phyloP scores from a whole-genome alignment of 768 basidiomycete genomes.

The Chalciporus pseudorubinellus region DNA sequence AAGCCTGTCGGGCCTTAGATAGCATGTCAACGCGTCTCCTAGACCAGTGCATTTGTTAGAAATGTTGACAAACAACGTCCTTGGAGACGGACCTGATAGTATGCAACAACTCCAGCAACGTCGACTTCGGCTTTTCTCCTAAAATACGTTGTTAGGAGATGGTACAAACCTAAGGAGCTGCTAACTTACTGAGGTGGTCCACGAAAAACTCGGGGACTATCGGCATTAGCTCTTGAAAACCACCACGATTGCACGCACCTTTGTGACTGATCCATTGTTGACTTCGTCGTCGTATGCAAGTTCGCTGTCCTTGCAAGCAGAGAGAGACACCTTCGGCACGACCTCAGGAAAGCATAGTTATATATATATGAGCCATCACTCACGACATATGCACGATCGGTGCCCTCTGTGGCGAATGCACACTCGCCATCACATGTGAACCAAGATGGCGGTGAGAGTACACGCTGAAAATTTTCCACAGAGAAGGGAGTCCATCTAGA shows the following conservation, averaged over 20 bases:
- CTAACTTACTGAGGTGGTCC: constrained; percentile 25
- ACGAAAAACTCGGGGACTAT: constrained; percentile 27
- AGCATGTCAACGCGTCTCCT: constrained; percentile 19
- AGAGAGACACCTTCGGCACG: constrained; percentile 23
- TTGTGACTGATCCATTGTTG: constrained; percentile 19
- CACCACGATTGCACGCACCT: constrained; percentile 6
- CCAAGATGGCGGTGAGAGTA: constrained; percentile 19
- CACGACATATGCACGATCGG: constrained; percentile 22
- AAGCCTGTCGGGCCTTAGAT: constrained; percentile 15
- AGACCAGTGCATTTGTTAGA: background rate
- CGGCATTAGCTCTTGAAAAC: background rate
- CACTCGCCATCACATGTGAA: constrained; percentile 23
- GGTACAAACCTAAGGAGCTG: background rate
- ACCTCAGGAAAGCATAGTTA: background rate
- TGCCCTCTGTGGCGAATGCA: background rate
- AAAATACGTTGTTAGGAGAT: background rate
- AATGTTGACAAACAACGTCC: background rate
- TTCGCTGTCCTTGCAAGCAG: constrained; percentile 29
- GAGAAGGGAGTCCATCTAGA: constrained; percentile 14
- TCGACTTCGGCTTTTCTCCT: constrained; percentile 24
- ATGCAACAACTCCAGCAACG: constrained; percentile 19
- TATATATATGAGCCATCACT: constrained; percentile 1
- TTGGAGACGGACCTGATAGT: constrained; percentile 22
- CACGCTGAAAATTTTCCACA: constrained; percentile 4
- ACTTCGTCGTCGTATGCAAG: constrained; percentile 20